Evolutionary conservation across 768 basidiomycete species (phyloP).

Genomic region (Fistulinella prunicolor): DNA sequence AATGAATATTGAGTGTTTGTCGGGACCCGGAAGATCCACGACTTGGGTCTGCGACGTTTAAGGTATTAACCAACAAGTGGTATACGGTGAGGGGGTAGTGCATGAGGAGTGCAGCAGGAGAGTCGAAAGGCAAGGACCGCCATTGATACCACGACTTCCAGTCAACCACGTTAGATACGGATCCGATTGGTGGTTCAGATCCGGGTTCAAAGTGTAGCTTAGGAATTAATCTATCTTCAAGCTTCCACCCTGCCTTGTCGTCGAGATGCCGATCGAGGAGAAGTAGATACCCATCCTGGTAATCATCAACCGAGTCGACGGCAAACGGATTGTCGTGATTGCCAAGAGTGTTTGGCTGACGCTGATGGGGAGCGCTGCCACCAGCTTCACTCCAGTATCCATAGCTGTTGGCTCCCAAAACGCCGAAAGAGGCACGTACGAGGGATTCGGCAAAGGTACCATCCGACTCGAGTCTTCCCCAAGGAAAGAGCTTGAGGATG

Average conservation of each 20-base stretch:
- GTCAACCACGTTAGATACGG: slow-evolving; percentile 30
- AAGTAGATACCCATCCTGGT: slow-evolving; percentile 34
- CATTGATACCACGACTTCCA: slow-evolving; percentile 48
- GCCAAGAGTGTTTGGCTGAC: slow-evolving; percentile 15
- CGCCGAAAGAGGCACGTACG: slow-evolving; percentile 35
- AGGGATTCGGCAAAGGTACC: slow-evolving; percentile 36
- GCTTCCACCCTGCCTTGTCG: slow-evolving; percentile 36
- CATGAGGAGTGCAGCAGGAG: slow-evolving; percentile 44
- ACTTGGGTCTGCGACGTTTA: slow-evolving; percentile 30
- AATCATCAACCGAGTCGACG: slow-evolving; percentile 17
- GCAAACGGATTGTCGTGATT: not conserved
- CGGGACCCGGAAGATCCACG: slow-evolving; percentile 19
- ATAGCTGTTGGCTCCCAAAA: slow-evolving; percentile 38
- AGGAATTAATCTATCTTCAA: slow-evolving; percentile 35
- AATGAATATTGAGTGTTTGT: slow-evolving; percentile 33
- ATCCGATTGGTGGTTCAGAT: slow-evolving; percentile 26
- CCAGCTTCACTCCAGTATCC: slow-evolving; percentile 43
- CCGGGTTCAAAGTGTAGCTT: slow-evolving; percentile 29
- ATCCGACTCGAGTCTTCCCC: slow-evolving; percentile 43
- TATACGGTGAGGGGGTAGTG: slow-evolving; percentile 44
- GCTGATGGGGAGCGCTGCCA: slow-evolving; percentile 32
- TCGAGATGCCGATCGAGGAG: slow-evolving; percentile 32
- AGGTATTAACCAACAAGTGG: slow-evolving; percentile 34
- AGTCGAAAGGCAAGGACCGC: slow-evolving; percentile 42
- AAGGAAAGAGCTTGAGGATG: slow-evolving; percentile 38